phyloP scores from a whole-genome alignment of 2,329 filamentous ascomycete genomes.

The Fusarium neocosmosporiellum region DNA sequence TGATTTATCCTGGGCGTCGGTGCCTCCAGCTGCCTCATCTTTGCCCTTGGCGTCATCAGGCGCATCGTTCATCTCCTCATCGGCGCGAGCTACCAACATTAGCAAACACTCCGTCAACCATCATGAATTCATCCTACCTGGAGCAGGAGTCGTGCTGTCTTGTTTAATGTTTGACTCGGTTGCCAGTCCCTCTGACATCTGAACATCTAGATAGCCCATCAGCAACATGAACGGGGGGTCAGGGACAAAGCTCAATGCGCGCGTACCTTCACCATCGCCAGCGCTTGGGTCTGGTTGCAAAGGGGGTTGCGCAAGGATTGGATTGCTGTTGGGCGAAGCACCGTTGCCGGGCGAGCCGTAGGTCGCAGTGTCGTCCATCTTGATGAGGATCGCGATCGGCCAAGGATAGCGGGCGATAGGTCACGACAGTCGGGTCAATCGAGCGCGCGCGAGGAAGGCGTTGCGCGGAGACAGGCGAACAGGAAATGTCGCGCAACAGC shows the following conservation, averaged over 20 bases:
- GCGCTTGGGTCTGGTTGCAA: conserved; percentile 58
- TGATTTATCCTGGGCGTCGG: conserved; percentile 70
- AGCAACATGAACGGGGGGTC: conserved; percentile 14
- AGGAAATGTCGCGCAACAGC: conserved; percentile 7
- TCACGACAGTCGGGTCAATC: conserved; percentile 30
- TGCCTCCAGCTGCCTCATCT: conserved; percentile 61
- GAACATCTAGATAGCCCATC: conserved; percentile 63
- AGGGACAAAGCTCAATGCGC: conserved; percentile 3
- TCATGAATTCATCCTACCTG: conserved; percentile 58
- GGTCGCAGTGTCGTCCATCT: conserved; percentile 69
- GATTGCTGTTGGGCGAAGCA: conserved; percentile 67
- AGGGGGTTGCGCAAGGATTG: conserved; percentile 66
- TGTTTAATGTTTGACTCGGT: conserved; percentile 67
- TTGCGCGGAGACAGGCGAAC: conserved; percentile 18
- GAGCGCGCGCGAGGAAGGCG: conserved; percentile 15
- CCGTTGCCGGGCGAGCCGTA: conserved; percentile 69
- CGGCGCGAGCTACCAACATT: conserved; percentile 72
- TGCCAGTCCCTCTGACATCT: conserved; percentile 67
- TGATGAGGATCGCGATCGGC: conserved; percentile 35
- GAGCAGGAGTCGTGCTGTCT: conserved; percentile 69
- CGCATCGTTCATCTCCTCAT: conserved; percentile 84
- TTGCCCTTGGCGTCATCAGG: conserved; percentile 63
- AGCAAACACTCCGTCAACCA: conserved; percentile 65
- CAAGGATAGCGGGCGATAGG: conserved; percentile 15
- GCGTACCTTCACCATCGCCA: conserved; percentile 60